Evolutionary conservation across 768 basidiomycete species (phyloP).

Genomic region (Xerocomellus dryophilus): DNA sequence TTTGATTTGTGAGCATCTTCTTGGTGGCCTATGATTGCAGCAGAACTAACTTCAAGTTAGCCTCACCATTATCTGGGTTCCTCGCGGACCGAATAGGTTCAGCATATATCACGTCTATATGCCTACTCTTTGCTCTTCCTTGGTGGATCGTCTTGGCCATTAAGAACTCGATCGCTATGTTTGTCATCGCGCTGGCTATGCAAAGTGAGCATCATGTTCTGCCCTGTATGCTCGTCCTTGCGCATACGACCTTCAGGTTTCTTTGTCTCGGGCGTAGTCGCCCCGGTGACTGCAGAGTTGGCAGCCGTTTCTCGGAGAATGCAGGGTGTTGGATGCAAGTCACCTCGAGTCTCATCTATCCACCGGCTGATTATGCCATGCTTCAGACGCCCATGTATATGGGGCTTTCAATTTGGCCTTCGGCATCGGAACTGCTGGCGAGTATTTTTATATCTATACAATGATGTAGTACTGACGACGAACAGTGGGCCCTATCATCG

Average conservation of each 20-base stretch:
- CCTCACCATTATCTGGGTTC: conserved; percentile 58
- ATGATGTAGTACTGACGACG: conserved; percentile 1
- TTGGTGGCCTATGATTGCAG: background rate
- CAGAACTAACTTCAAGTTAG: conserved; percentile 31
- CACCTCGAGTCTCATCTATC: background rate
- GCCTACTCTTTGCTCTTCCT: conserved; percentile 52
- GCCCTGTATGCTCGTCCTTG: background rate
- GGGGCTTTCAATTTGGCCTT: conserved; percentile 72
- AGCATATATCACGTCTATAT: conserved; percentile 50
- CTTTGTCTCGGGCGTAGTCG: conserved; percentile 55
- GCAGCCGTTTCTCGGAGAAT: conserved; percentile 55
- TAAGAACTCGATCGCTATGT: conserved; percentile 47
- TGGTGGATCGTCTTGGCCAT: conserved; percentile 62
- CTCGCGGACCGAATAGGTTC: conserved; percentile 54
- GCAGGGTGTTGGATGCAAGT: conserved; percentile 67
- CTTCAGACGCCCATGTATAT: conserved; percentile 67
- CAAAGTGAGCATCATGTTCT: conserved; percentile 43
- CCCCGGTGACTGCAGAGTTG: conserved; percentile 65
- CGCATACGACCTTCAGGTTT: conserved; percentile 42
- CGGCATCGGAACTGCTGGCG: conserved; percentile 61
- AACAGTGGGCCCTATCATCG: conserved; percentile 66
- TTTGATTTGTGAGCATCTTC: conserved; percentile 51
- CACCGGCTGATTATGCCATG: background rate
- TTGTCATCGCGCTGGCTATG: conserved; percentile 40
- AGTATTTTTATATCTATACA: conserved; percentile 18